Evolutionary conservation across 2,329 filamentous ascomycete genomes (phyloP).

Genomic region (Aureobasidium mangrovei): DNA sequence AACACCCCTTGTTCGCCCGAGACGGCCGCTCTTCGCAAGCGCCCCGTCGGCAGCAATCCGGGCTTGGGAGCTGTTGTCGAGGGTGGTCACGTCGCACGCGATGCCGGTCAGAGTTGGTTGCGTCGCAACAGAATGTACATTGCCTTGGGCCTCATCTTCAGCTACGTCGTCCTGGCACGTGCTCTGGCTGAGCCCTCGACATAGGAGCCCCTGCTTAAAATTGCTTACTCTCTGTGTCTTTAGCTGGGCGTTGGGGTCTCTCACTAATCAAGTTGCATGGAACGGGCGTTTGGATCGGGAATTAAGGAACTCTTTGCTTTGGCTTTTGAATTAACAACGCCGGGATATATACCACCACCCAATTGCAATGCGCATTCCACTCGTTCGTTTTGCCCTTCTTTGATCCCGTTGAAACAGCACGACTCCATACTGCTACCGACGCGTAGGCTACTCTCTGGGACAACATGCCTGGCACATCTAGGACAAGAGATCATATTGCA

Average conservation of each 20-base stretch:
- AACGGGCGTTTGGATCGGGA: neutral
- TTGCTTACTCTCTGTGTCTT: neutral
- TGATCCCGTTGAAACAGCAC: no score
- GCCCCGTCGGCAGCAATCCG: conserved; percentile 47
- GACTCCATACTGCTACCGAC: no score
- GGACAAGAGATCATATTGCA: no score
- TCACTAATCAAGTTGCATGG: neutral
- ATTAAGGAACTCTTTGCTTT: no score
- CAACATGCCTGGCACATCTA: no score
- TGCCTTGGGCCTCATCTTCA: conserved; percentile 59
- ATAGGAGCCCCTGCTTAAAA: neutral
- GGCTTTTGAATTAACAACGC: no score
- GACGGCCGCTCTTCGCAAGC: conserved; percentile 56
- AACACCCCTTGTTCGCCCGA: conserved; percentile 52
- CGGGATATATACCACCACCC: no score
- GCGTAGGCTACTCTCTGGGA: no score
- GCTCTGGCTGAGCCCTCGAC: conserved; percentile 46
- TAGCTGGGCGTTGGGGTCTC: conserved; percentile 17
- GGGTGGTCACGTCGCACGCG: conserved; percentile 62
- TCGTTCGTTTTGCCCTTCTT: no score
- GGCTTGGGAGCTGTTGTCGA: conserved; percentile 61
- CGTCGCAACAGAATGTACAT: conserved; percentile 70
- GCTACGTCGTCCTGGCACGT: conserved; percentile 75
- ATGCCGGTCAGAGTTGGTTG: conserved; percentile 76
- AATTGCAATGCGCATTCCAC: no score